phyloP scores from a whole-genome alignment of 139 green algal species.

The Chlorella sp. region DNA sequence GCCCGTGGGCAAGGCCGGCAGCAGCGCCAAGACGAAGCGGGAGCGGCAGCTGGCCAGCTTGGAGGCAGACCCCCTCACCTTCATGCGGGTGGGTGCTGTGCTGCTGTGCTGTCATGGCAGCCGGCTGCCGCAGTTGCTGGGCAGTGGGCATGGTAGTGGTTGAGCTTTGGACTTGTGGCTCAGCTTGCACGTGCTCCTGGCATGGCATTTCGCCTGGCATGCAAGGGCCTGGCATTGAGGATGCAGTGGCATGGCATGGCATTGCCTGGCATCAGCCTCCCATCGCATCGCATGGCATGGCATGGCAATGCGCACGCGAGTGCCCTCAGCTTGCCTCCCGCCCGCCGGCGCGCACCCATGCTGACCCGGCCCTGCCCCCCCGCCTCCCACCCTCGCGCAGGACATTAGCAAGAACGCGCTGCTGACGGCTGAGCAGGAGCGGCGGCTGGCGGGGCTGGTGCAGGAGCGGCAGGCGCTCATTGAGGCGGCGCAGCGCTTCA shows the following conservation, averaged over 20 bases:
- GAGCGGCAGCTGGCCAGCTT: constrained; percentile 1
- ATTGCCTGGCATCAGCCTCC: too few relatives aligned
- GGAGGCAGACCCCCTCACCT: constrained; percentile 21
- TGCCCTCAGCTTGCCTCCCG: too few relatives aligned
- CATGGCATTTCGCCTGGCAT: too few relatives aligned
- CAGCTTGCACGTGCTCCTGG: too few relatives aligned
- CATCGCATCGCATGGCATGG: too few relatives aligned
- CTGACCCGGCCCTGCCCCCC: not conserved
- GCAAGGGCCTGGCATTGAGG: too few relatives aligned
- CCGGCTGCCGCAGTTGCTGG: too few relatives aligned
- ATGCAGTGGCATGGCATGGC: too few relatives aligned
- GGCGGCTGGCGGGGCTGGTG: constrained; percentile 73
- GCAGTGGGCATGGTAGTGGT: not conserved
- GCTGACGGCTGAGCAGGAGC: constrained; percentile 76
- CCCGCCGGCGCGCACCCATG: too few relatives aligned
- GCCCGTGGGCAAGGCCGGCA: not conserved
- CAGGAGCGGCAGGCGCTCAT: constrained; percentile 78
- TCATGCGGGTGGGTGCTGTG: constrained; percentile 9
- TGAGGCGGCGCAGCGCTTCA: constrained; percentile 44
- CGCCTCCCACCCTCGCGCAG: not conserved
- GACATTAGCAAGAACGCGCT: constrained; percentile 47
- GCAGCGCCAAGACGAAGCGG: constrained; percentile 17
- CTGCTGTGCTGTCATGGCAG: too few relatives aligned
- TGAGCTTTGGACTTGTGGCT: too few relatives aligned
- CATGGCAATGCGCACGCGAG: too few relatives aligned